phyloP scores from a whole-genome alignment of 2,329 filamentous ascomycete genomes.

The Coccinonectria pachysandricola region DNA sequence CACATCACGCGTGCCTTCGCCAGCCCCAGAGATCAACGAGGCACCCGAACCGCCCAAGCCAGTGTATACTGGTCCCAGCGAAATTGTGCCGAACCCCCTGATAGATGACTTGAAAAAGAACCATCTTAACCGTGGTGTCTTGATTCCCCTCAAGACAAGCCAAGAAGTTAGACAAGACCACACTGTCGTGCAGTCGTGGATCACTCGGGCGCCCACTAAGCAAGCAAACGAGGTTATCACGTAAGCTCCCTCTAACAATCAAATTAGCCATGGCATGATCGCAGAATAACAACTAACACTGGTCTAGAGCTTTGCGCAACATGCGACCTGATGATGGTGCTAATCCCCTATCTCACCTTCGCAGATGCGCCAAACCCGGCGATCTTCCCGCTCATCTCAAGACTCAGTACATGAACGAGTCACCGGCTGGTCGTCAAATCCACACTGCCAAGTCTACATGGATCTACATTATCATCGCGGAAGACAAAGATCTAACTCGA shows the following conservation, averaged over 20 bases:
- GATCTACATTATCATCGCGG: conserved; percentile 49
- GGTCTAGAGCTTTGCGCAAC: conserved; percentile 41
- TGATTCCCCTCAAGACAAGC: conserved; percentile 55
- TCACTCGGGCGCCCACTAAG: conserved; percentile 62
- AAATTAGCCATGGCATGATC: not conserved
- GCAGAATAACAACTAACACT: conserved; percentile 8
- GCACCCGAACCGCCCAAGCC: conserved; percentile 7
- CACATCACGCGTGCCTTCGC: conserved; percentile 3
- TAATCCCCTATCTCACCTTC: conserved; percentile 60
- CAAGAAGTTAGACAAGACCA: conserved; percentile 53
- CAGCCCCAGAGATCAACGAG: conserved; percentile 6
- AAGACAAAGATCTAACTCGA: conserved; percentile 39
- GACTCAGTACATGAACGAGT: conserved; percentile 49
- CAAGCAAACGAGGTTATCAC: conserved; percentile 62
- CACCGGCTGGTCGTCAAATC: conserved; percentile 41
- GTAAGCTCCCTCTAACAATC: conserved; percentile 35
- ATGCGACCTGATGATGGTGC: conserved; percentile 49
- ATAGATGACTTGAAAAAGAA: conserved; percentile 25
- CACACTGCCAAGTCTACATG: conserved; percentile 50
- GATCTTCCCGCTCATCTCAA: conserved; percentile 59
- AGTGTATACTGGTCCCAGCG: conserved; percentile 13
- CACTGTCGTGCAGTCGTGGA: conserved; percentile 51
- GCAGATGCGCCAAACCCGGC: conserved; percentile 62
- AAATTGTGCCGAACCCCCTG: conserved; percentile 26
- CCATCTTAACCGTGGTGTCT: conserved; percentile 34